These are phyloP conservation scores for Taphrina deformans DNA, from an alignment of 1,139 yeast species.

Conservation along the genomic window DNA sequence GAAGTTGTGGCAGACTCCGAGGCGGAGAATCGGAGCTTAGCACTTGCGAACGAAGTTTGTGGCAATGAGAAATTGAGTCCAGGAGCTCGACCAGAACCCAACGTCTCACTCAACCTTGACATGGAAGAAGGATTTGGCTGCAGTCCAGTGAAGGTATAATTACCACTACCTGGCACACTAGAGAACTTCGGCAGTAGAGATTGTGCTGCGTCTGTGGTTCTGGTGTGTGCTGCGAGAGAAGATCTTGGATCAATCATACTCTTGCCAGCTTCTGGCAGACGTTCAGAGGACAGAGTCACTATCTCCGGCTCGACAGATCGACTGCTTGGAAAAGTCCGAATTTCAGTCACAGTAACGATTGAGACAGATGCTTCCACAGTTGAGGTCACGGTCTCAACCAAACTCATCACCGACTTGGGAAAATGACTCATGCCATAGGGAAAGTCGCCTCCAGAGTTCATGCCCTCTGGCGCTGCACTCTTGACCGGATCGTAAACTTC, in stretches of 20 bases:
- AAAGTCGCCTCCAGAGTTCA: not conserved
- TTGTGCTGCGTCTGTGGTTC: not conserved
- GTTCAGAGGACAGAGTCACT: not conserved
- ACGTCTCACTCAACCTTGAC: not conserved
- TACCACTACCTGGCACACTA: not conserved
- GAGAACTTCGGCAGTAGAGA: not conserved
- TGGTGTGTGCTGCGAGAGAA: not conserved
- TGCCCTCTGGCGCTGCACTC: not conserved
- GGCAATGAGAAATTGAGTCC: not conserved
- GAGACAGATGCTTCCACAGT: not conserved
- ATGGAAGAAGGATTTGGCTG: not conserved
- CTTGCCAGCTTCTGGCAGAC: not conserved
- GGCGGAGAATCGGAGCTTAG: not conserved
- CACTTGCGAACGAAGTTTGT: not conserved
- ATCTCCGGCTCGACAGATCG: not conserved
- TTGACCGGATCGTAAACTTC: not conserved
- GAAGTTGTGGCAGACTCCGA: not conserved
- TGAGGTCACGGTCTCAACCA: not conserved
- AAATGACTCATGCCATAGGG: not conserved
- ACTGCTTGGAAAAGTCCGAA: not conserved
- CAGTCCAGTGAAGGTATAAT: not conserved
- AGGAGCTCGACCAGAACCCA: not conserved
- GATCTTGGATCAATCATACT: not conserved
- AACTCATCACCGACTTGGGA: not conserved
- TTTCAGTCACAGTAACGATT: not conserved